Base-by-base conservation (phyloP, 2,329 filamentous ascomycete species). In the Pseudonectria buxi region DNA sequence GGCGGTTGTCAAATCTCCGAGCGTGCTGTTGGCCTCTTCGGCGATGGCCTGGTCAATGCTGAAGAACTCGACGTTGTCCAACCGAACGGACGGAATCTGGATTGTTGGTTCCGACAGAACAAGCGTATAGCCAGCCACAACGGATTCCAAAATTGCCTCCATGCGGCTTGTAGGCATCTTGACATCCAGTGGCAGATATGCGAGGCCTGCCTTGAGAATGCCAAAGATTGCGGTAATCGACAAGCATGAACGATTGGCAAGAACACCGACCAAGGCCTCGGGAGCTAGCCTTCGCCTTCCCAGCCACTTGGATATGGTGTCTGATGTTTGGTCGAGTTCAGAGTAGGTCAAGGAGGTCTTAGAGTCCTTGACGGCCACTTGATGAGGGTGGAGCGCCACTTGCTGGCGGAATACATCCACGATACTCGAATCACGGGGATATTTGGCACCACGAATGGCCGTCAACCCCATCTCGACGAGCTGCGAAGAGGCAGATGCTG, bases 141-240 rank as follows among this genome's bases (percentile, higher is more conserved):
- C 28, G 3, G 16, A 11, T 1, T 35, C 37, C 2, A 42, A n/a
- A 2, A 0, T 30, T 35, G 2, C 32, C 7, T 44, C 35, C 1
- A 46, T 18, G 4, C 43, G 40, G 6, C 33, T 36, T 5, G 26
- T 10, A 1, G 45, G 45, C 3, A 32, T 32, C 10, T 48, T 45
- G 11, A 37, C 26, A 15, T 49, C 44, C 1, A 49, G 26, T 3
- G 46, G 45, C 0, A 49, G 25, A 15, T 49, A 48, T 0, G 46
- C 43, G 3, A 49, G n/a, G 13, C 33, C 38, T 1, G 46, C 43
- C 9, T 48, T 48, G 13, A 53, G 32, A 15, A 47, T 38, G 12
- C 39, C 46, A 0, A 43, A 10, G 6, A 49, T 30, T 0, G 43
- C 34, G 10, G 33, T 33, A 11, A 51, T 37, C 1, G 41, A 27